phyloP scores from a whole-genome alignment of 2,329 filamentous ascomycete species.

The Trichoderma breve region DNA sequence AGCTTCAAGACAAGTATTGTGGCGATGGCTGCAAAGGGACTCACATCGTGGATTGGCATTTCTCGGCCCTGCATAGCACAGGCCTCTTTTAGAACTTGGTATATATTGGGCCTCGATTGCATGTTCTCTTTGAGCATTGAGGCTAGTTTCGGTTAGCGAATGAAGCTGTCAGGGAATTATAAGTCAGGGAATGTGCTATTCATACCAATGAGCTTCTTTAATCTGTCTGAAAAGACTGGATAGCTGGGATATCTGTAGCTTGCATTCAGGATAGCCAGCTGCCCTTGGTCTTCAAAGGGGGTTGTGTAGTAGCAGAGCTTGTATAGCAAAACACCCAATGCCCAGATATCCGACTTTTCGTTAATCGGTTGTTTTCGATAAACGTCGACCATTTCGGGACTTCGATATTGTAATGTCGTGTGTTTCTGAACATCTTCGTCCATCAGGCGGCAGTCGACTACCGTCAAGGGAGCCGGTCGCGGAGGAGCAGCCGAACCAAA shows the following conservation, averaged over 20 bases:
- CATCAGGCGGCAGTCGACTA: constrained; percentile 84
- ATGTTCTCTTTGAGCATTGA: constrained; percentile 89
- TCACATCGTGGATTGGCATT: constrained; percentile 83
- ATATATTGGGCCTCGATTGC: constrained; percentile 80
- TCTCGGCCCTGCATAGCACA: constrained; percentile 87
- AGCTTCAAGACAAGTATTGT: neutral
- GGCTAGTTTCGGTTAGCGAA: constrained; percentile 47
- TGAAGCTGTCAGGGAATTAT: neutral
- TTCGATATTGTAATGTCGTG: constrained; percentile 95
- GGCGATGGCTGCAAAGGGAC: constrained; percentile 33
- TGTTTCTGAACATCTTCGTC: constrained; percentile 97
- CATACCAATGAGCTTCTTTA: constrained; percentile 85
- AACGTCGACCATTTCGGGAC: constrained; percentile 98
- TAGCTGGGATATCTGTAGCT: constrained; percentile 89
- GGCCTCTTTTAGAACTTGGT: constrained; percentile 82
- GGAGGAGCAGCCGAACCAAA: constrained; percentile 91
- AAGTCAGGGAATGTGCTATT: neutral
- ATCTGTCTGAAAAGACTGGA: constrained; percentile 81
- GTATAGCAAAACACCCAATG: constrained; percentile 89
- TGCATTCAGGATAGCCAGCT: constrained; percentile 95
- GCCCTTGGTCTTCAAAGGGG: constrained; percentile 95
- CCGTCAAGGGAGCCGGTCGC: constrained; percentile 77
- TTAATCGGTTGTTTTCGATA: constrained; percentile 95
- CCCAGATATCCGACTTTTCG: constrained; percentile 99
- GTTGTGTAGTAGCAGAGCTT: constrained; percentile 99